phyloP scores from a whole-genome alignment of 352 stramenopile genomes.

The Globisporangium emineosum region DNA sequence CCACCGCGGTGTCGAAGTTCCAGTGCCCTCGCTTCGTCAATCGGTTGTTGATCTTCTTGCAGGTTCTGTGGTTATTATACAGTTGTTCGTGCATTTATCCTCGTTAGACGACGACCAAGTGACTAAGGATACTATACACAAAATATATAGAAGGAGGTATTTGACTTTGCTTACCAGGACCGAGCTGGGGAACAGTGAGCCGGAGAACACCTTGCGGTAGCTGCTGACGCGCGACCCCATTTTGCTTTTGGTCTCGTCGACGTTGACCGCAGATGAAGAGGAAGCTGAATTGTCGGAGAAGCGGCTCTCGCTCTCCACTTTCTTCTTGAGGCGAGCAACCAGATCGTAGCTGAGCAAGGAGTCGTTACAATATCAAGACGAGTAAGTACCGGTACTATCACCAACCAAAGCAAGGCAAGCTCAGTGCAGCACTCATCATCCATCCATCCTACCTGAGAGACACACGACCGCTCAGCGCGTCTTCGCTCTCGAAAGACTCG shows the following conservation, averaged over 20 bases:
- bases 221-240: conserved; percentile 40
- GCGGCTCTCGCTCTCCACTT: conserved; percentile 28
- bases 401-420: neutral
- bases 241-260: conserved; percentile 38
- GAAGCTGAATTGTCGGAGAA: neutral
- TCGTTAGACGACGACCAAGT: neutral
- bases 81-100: neutral
- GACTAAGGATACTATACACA: no score
- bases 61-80: neutral
- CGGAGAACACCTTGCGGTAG: conserved; percentile 37
- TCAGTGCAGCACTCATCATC: neutral
- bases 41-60: neutral
- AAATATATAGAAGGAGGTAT: no score
- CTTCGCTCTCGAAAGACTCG: conserved; percentile 14
- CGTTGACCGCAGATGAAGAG: neutral
- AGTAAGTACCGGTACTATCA: neutral
- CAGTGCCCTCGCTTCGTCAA: neutral
- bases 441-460: conserved; percentile 32
- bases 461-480: conserved; percentile 16
- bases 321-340: conserved; percentile 39
- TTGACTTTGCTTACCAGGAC: conserved; percentile 31
- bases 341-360: conserved; percentile 26
- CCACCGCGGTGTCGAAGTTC: conserved; percentile 8
- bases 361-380: conserved; percentile 7
- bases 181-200: conserved; percentile 31